Percentiles rank a stretch among this genome's conserved stretches.
Evolutionary conservation across 2,329 filamentous ascomycete species (phyloP).

Genomic region (Pseudogymnoascus sp.): DNA sequence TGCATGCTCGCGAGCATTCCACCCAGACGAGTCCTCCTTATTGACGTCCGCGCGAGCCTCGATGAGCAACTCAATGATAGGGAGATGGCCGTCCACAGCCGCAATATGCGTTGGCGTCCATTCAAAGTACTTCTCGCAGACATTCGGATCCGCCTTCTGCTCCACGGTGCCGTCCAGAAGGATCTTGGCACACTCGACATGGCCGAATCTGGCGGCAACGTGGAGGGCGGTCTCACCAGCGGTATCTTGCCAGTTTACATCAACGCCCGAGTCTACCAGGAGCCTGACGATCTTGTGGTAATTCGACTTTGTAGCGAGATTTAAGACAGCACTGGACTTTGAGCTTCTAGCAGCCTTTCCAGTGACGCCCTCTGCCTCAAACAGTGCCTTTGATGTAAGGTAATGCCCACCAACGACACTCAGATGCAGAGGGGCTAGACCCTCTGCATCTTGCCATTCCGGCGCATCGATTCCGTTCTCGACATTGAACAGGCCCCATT

Average conservation of each 20-base stretch:
- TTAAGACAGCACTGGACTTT: constrained; percentile 80
- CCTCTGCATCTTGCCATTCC: constrained; percentile 87
- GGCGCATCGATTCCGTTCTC: constrained; percentile 78
- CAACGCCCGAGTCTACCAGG: constrained; percentile 80
- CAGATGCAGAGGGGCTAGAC: constrained; percentile 83
- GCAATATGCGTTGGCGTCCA: constrained; percentile 97
- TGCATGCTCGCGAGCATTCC: constrained; percentile 90
- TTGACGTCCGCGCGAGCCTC: constrained; percentile 70
- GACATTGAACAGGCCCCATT: constrained; percentile 81
- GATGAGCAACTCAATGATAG: constrained; percentile 69
- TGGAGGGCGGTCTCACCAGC: constrained; percentile 88
- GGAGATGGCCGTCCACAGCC: constrained; percentile 76
- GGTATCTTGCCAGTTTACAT: constrained; percentile 88
- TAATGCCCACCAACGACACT: constrained; percentile 88
- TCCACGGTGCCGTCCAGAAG: constrained; percentile 62
- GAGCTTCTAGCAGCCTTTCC: constrained; percentile 31
- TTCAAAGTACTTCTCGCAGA: constrained; percentile 74
- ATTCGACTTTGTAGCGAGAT: constrained; percentile 81
- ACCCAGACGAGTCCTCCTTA: constrained; percentile 75
- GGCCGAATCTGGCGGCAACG: constrained; percentile 81
- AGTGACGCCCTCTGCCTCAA: constrained; percentile 66
- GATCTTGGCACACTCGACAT: constrained; percentile 69
- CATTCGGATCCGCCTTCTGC: constrained; percentile 68
- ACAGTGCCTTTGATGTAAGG: constrained; percentile 70
- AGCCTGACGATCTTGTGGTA: constrained; percentile 78